These are phyloP conservation scores for Chaetomium fimeti DNA, from an alignment of 495 filamentous ascomycete genomes.

Conservation along the genomic window DNA sequence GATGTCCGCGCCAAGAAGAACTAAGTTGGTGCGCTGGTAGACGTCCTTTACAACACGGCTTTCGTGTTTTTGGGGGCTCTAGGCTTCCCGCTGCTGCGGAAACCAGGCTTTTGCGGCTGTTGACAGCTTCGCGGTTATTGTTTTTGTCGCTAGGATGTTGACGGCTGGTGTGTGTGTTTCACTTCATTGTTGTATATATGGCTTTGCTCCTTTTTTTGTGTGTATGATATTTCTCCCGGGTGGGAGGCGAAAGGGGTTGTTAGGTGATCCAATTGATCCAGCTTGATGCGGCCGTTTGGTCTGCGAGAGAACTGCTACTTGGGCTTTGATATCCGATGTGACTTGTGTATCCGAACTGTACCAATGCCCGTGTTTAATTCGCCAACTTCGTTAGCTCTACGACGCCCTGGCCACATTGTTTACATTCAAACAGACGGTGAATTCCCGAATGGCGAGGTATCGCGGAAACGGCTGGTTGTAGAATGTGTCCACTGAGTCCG, in stretches of 20 bases:
- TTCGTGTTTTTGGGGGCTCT: too few relatives aligned
- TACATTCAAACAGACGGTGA: too few relatives aligned
- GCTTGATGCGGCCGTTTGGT: not conserved
- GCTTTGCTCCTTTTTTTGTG: not conserved
- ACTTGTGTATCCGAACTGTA: not conserved
- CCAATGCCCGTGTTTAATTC: too few relatives aligned
- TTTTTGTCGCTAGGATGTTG: not conserved
- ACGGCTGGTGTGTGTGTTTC: not conserved
- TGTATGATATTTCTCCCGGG: not conserved
- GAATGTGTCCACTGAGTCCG: too few relatives aligned
- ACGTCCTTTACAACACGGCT: not conserved
- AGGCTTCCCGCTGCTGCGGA: too few relatives aligned
- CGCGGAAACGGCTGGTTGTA: too few relatives aligned
- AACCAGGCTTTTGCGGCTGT: not conserved
- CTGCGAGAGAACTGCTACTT: not conserved
- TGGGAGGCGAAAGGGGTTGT: not conserved
- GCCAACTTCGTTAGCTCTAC: too few relatives aligned
- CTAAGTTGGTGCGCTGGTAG: not conserved
- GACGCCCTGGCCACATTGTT: too few relatives aligned
- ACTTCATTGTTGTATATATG: conserved; percentile 6
- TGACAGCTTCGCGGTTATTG: not conserved
- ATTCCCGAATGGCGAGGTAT: too few relatives aligned
- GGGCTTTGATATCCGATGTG: not conserved
- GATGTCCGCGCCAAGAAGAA: not conserved
- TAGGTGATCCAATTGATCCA: not conserved